Base-by-base conservation (phyloP, 441 rosid genomes). In the Biscutella auriculata region DNA sequence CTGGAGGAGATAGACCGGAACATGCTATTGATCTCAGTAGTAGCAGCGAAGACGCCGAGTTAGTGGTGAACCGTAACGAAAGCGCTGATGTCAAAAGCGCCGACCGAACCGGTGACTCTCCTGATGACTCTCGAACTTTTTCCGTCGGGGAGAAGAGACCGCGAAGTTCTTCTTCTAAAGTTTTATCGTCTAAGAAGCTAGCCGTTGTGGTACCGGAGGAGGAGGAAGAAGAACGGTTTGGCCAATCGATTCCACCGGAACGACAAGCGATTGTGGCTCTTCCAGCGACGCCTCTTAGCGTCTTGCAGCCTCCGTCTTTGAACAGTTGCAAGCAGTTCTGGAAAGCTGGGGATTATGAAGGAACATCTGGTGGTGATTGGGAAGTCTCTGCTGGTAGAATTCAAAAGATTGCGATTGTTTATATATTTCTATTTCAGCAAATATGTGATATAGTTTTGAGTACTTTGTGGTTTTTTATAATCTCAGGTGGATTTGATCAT, bases 281-380 rank as follows among this genome's bases (percentile, higher is more conserved):
- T 27, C 13, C 37, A 4, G 61, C 60, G 11, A 23, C 26, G n/a
- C 48, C 54, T 14, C 51, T 28, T 48, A 51, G 13, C 45, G 14
- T 44, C 25, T 62, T 34, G 46, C 8, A 13, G 30, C 44, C 63
- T 44, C 12, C 67, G 16, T 48, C 46, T 27, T 32, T 16, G 44
- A 43, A 28, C 34, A 42, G 75, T 45, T 70, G 75, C 44, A 88
- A 68, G 73, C 93, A 85, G 66, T 92, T 92, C 49, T 92, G 96
- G 96, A 92, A 85, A 70, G 98, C 98, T 5, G 98, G 96, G 39
- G 98, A 92, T 51, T 88, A 79, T 34, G 89, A 81, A 39, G 96
- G 83, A 26, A 12, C 68, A 9, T 63, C 80, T 12, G 66, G 72
- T 42, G 77, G 74, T 53, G 77, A 62, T 65, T 81, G 88, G 91